phyloP scores from a whole-genome alignment of 768 basidiomycete genomes.

The Mycena venus region DNA sequence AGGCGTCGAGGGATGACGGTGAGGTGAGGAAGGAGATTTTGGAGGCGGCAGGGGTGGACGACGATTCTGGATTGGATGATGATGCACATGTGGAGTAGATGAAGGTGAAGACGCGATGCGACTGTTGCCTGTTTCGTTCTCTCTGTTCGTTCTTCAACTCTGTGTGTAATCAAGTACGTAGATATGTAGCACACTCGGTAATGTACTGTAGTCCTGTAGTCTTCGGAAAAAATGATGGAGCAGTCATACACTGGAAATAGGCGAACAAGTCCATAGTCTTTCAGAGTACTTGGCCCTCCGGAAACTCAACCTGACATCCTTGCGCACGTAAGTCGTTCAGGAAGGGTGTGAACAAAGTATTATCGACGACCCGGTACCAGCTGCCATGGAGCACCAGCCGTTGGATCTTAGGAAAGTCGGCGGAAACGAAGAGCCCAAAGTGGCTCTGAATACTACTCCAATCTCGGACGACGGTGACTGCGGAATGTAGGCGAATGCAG shows the following conservation, averaged over 20 bases:
- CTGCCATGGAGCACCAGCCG: not conserved
- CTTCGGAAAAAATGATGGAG: not conserved
- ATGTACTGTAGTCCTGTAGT: not conserved
- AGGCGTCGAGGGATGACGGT: not conserved
- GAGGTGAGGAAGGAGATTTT: slow-evolving; percentile 20
- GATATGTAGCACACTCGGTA: slow-evolving; percentile 3
- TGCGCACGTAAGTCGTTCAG: not conserved
- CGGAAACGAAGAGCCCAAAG: not conserved
- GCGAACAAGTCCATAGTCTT: not conserved
- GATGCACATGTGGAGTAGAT: not conserved
- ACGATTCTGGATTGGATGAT: slow-evolving; percentile 2
- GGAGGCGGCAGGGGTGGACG: slow-evolving; percentile 15
- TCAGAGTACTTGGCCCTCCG: too few species aligned
- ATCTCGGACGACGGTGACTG: not conserved
- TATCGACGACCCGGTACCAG: not conserved
- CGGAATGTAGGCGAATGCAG: not conserved
- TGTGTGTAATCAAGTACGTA: not conserved
- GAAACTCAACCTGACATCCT: too few species aligned
- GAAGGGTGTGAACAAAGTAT: not conserved
- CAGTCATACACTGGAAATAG: not conserved
- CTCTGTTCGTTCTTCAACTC: not conserved
- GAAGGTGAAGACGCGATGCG: not conserved
- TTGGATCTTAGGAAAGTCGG: not conserved
- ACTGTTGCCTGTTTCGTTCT: not conserved
- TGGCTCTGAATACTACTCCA: not conserved